These are phyloP conservation scores for Cryphonectria radicalis DNA, from an alignment of 2,329 filamentous ascomycete species.

Conservation along the genomic window DNA sequence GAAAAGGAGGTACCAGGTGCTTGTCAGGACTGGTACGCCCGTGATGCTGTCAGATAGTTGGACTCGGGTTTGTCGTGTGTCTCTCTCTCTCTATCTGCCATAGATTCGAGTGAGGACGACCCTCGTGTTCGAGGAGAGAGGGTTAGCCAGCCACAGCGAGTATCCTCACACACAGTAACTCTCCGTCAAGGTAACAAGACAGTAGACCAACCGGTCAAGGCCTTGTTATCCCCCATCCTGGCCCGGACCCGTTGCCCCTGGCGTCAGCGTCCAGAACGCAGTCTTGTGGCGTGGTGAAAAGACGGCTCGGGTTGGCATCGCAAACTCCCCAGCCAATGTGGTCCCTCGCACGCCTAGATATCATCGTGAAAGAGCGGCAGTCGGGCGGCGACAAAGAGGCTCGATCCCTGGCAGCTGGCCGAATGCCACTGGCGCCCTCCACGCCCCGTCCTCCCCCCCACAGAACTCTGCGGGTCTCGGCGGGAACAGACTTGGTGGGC, in stretches of 20 bases:
- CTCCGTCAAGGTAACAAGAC: not conserved
- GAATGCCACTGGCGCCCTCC: conserved; percentile 19
- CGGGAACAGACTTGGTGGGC: not conserved
- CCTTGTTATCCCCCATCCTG: not conserved
- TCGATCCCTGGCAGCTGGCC: conserved; percentile 14
- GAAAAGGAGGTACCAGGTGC: not conserved
- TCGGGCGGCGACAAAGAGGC: conserved; percentile 9
- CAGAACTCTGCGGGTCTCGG: conserved; percentile 20
- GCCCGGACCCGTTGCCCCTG: not conserved
- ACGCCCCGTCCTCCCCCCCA: conserved; percentile 16
- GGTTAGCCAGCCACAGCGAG: not conserved
- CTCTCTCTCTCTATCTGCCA: not conserved
- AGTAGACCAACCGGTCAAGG: not conserved
- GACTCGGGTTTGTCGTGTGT: not conserved
- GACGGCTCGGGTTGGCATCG: conserved; percentile 1
- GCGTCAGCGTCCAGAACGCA: not conserved
- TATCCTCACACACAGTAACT: not conserved
- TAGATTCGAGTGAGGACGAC: not conserved
- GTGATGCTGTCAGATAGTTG: not conserved
- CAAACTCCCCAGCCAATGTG: conserved; percentile 22
- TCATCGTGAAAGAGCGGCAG: conserved; percentile 1
- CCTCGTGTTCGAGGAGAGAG: not conserved
- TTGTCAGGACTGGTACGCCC: not conserved
- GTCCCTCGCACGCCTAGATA: conserved; percentile 1
- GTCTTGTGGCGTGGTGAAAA: not conserved